Evolutionary conservation across 176 grass and related monocot species (phyloP), one percentile per base, ranked within the genome.

Genomic region (Bothriochloa decipiens): DNA sequence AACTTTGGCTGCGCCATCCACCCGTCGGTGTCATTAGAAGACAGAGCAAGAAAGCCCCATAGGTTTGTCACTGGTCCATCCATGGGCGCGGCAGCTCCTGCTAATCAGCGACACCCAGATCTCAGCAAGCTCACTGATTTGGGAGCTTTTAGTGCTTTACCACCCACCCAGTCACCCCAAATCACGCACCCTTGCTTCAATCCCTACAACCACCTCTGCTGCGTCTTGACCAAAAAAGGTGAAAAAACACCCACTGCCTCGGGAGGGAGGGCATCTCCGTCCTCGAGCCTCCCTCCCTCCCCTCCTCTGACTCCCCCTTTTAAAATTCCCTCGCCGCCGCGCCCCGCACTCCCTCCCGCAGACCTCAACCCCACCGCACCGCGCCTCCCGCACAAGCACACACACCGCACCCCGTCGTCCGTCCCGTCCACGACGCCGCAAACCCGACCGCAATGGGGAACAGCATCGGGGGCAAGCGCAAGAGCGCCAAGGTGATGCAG

Each of bases 401-500:
- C 23, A 14, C 18, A 13, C 36, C 75, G 14, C 63, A 1, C 10
- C 25, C 1, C 65, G 15, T 16, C 70, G 6, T n/a, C n/a, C n/a
- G n/a, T n/a, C n/a, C n/a, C n/a, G n/a, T 18, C 66, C 2, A 3
- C 16, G 0, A 8, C n/a, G 20, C 62, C 25, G 8, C 57, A n/a
- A 5, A 5, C 41, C 4, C 65, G 15, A 39, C 66, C 14, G 18
- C 52, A 28, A 98, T 98, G 96, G 96, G 96, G 42, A 98, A 98
- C 67, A 94, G 85, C 83, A 81, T 98, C 29, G 91, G 93, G 10
- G 93, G 67, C 42, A 98, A 89, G 89, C 89, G 86, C 5, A 87
- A 82, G 76, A 76, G 86, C 15, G 89, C 91, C 39, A 95, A 93
- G 93, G 93, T 98, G 83, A 98, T 98, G 96, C 94, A 94, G 89